Percentiles rank a stretch among this genome's conserved stretches.
phyloP scores from a whole-genome alignment of 73 alveolate species.

The Stentor coeruleus region DNA sequence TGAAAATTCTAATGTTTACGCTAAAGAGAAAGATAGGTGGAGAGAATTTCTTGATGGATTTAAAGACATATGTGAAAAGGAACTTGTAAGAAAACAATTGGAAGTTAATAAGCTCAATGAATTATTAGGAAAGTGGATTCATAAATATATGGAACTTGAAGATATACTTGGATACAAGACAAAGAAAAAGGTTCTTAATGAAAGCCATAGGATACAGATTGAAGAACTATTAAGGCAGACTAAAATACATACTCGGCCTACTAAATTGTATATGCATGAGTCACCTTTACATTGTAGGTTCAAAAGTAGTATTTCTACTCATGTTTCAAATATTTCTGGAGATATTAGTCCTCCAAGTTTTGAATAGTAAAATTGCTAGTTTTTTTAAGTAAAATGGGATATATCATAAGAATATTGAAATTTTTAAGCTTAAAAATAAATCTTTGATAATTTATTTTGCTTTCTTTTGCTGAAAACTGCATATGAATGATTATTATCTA shows the following conservation, averaged over 20 bases:
- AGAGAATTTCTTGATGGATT: constrained; percentile 31
- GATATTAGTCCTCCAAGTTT: constrained; percentile 7
- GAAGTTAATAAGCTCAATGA: constrained; percentile 37
- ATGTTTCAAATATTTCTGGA: not conserved
- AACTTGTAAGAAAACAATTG: constrained; percentile 33
- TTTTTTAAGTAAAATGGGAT: too few species aligned
- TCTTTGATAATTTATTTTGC: too few species aligned
- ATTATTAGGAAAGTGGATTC: constrained; percentile 41
- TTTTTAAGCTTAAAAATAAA: too few species aligned
- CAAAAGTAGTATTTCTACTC: not conserved
- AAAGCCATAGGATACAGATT: not conserved
- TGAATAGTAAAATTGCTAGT: too few species aligned
- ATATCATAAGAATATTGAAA: too few species aligned
- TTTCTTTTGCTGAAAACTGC: too few species aligned
- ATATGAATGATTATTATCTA: too few species aligned
- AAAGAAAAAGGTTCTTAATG: not conserved
- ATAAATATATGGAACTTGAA: constrained; percentile 36
- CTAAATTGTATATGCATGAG: not conserved
- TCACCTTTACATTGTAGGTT: constrained; percentile 15
- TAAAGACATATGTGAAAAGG: constrained; percentile 36
- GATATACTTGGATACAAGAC: not conserved
- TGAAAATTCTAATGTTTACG: not conserved
- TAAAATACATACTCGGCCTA: not conserved
- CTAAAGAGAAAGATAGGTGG: constrained; percentile 32
- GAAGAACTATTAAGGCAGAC: not conserved